Percentiles rank a stretch among this genome's conserved stretches.
phyloP scores from a whole-genome alignment of 108 stramenopile genomes.

The Pseudonitzschia multistriata region DNA sequence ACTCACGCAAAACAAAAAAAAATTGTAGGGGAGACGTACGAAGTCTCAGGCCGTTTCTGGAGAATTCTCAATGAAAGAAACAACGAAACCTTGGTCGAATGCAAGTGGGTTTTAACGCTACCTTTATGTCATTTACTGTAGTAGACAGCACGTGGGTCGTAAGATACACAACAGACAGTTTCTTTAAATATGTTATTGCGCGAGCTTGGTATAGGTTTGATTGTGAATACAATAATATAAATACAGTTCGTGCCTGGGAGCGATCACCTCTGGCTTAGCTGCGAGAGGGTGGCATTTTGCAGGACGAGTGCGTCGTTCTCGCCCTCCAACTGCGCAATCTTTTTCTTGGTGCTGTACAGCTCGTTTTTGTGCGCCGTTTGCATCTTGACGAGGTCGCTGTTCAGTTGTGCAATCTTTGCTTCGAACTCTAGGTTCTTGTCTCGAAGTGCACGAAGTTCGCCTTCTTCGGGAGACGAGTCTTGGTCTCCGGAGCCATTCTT shows the following conservation, averaged over 20 bases:
- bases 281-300: conserved; percentile 17
- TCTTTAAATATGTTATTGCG: neutral
- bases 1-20: no score
- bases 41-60: no score
- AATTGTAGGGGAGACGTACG: no score
- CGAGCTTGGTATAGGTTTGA: neutral
- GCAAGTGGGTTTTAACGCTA: no score
- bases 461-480: conserved; percentile 30
- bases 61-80: no score
- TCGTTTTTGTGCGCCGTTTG: conserved; percentile 40
- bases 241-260: neutral
- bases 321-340: conserved; percentile 29
- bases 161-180: no score
- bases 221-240: neutral
- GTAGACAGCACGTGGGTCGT: no score
- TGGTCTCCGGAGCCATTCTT: conserved; percentile 4
- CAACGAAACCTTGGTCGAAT: no score
- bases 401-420: conserved; percentile 27
- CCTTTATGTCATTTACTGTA: no score
- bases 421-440: conserved; percentile 22
- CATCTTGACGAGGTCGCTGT: conserved; percentile 42
- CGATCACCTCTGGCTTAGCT: neutral
- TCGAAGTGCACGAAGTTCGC: conserved; percentile 32
- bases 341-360: conserved; percentile 35
- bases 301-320: conserved; percentile 41